Base-by-base conservation (phyloP, 345 rosid genomes). In the Populus ilicifolia region DNA sequence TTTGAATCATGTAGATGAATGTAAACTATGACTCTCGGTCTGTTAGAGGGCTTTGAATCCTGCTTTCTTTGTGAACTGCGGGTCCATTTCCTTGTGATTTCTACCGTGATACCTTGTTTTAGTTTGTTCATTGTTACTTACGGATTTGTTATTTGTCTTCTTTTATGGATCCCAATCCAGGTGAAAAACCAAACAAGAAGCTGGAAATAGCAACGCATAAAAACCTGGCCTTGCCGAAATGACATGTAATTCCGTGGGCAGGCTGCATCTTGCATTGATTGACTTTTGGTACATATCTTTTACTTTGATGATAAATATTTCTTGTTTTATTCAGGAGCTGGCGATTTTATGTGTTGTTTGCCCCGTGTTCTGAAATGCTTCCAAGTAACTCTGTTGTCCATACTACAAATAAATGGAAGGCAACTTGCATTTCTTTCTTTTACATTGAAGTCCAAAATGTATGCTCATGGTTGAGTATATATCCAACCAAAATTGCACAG, bases 111-210 rank as follows among this genome's bases (percentile, higher is more conserved):
- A 17, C 52, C 36, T 35, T 29, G 5, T 30, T n/a, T 73, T 44
- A 18, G 39, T 67, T 74, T 38, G 13, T 25, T 39, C 63, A 65
- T 38, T 35, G 20, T 36, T 38, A 3, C 12, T 10, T 13, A 14
- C 7, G 29, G 59, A 46, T 36, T 44, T 61, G 50, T 6, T 54
- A 52, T 68, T 8, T 18, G 71, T 25, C 75, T 67, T 29, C 35
- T 41, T 21, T 35, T 41, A 12, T 14, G 33, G 66, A 79, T 70
- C 71, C 71, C 38, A 77, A 77, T 80, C 13, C 83, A 88, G 91
- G 90, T 75, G 87, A 83, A 46, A 83, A 84, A 76, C 80, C 71
- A 6, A 80, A 80, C 81, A 88, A 85, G 81, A 83, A 79, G 81
- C 63, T 80, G 41, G 86, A 78, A 29, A 63, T 71, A 41, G 18